Evolutionary conservation across 1,284 basidiomycete genomes (phyloP).

Genomic region (Pseudozyma hubeiensis): DNA sequence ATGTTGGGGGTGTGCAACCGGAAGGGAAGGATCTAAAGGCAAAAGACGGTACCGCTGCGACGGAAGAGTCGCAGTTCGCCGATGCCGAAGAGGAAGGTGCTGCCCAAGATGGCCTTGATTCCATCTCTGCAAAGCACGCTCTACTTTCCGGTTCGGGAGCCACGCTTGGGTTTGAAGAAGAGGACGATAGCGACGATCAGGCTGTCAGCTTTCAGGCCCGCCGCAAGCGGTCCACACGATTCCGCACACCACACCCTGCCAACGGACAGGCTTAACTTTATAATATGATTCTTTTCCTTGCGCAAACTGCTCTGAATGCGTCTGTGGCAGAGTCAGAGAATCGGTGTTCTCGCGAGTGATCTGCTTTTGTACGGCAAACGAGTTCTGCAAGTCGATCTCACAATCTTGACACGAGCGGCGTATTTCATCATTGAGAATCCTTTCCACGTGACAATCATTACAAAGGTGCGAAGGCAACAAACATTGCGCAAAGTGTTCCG

Average conservation of each 20-base stretch:
- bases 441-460: too few relatives aligned
- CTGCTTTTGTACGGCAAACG: too few relatives aligned
- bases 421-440: too few relatives aligned
- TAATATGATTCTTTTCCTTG: neutral
- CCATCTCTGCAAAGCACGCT: constrained; percentile 5
- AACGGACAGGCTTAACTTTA: neutral
- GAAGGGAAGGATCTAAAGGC: neutral
- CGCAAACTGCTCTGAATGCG: too few relatives aligned
- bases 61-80: constrained; percentile 50
- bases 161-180: constrained; percentile 11
- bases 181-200: constrained; percentile 47
- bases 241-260: constrained; percentile 11
- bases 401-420: too few relatives aligned
- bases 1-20: neutral
- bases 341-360: neutral
- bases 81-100: constrained; percentile 41
- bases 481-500: too few relatives aligned
- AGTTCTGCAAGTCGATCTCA: too few relatives aligned
- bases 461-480: too few relatives aligned
- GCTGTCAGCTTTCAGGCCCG: constrained; percentile 45
- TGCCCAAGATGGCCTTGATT: neutral
- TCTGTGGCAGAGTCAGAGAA: too few relatives aligned
- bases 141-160: neutral
- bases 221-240: constrained; percentile 41
- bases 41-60: neutral